Percentiles rank a stretch among this genome's conserved stretches.
Evolutionary conservation across 1,284 basidiomycete species (phyloP).

Genomic region (Polyporus tsugae): DNA sequence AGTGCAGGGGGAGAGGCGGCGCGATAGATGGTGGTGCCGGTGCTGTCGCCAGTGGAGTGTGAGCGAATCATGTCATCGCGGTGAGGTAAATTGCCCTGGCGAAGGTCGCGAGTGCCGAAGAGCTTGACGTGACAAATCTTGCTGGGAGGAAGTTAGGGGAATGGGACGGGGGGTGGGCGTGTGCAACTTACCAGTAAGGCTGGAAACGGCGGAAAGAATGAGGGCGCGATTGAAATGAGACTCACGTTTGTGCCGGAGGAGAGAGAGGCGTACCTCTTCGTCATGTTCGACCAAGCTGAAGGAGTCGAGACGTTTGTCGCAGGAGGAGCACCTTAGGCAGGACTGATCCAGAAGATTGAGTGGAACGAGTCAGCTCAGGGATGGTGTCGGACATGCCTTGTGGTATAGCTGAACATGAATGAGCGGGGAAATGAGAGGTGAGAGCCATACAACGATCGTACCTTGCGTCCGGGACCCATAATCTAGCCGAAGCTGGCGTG

Average conservation of each 20-base stretch:
- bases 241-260: background rate
- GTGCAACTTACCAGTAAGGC: slow-evolving; percentile 67
- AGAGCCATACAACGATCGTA: slow-evolving; percentile 42
- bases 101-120: slow-evolving; percentile 77
- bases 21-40: slow-evolving; percentile 27
- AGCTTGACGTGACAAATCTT: slow-evolving; percentile 78
- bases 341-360: slow-evolving; percentile 50
- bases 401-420: slow-evolving; percentile 69
- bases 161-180: background rate
- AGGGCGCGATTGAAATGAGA: background rate
- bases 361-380: slow-evolving; percentile 7
- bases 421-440: slow-evolving; percentile 4
- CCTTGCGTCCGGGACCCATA: slow-evolving; percentile 84
- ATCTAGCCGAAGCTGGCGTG: slow-evolving; percentile 51
- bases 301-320: slow-evolving; percentile 79
- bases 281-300: slow-evolving; percentile 78
- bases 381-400: slow-evolving; percentile 55
- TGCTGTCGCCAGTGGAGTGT: slow-evolving; percentile 36
- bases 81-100: slow-evolving; percentile 75
- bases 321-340: slow-evolving; percentile 75
- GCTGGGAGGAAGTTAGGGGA: slow-evolving; percentile 47
- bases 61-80: slow-evolving; percentile 42
- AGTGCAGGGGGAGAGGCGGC: slow-evolving; percentile 30
- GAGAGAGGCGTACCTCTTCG: slow-evolving; percentile 60
- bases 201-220: slow-evolving; percentile 36